Evolutionary conservation across 2,329 filamentous ascomycete genomes (phyloP).

Genomic region (Aureobasidium sp.): DNA sequence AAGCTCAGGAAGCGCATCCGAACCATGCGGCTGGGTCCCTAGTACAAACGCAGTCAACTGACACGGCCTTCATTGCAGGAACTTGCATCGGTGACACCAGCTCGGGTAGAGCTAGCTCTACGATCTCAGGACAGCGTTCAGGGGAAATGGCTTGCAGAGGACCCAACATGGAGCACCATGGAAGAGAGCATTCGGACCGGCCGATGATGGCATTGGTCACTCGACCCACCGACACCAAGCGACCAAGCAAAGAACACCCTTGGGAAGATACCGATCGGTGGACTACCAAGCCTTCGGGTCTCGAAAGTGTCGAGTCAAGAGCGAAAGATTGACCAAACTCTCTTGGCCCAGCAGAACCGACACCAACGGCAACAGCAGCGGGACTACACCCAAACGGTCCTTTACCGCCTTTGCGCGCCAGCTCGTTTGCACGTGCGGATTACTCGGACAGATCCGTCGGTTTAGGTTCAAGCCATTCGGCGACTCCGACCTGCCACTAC

Average conservation of each 20-base stretch:
- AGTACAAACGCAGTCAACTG: not conserved
- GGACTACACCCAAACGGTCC: not conserved
- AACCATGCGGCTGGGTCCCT: not conserved
- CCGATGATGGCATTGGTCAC: constrained; percentile 12
- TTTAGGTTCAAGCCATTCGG: constrained; percentile 1
- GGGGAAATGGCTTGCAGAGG: constrained; percentile 56
- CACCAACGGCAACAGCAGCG: not conserved
- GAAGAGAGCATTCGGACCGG: constrained; percentile 17
- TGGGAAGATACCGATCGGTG: not conserved
- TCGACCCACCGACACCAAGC: not conserved
- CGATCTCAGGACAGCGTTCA: constrained; percentile 48
- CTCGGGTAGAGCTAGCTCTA: constrained; percentile 49
- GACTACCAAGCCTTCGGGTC: not conserved
- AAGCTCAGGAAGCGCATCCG: not conserved
- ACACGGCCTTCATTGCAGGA: constrained; percentile 37
- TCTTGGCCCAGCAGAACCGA: not conserved
- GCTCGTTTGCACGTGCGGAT: not conserved
- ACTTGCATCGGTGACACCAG: constrained; percentile 50
- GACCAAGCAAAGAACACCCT: not conserved
- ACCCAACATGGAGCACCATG: constrained; percentile 49
- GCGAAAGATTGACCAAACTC: not conserved
- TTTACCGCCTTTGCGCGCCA: not conserved
- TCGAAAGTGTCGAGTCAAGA: not conserved
- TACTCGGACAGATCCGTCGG: constrained; percentile 9
- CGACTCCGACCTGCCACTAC: not conserved